These are phyloP conservation scores for Grosmannia clavigera DNA, from an alignment of 2,329 filamentous ascomycete species.

Conservation along the genomic window DNA sequence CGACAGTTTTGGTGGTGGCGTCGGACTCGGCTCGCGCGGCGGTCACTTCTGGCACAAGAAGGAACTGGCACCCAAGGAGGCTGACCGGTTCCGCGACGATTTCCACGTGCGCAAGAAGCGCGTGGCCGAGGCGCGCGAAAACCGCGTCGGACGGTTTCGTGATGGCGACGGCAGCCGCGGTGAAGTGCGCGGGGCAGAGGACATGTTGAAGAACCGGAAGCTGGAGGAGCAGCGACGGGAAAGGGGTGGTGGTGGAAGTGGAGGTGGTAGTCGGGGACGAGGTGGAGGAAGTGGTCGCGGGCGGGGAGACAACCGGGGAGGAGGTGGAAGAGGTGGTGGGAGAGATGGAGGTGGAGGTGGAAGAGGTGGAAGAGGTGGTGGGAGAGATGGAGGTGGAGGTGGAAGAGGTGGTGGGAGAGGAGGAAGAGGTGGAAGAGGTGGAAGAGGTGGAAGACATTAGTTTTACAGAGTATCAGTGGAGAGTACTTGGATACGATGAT, in stretches of 20 bases:
- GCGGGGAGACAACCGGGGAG: neutral
- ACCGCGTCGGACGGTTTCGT: constrained; percentile 60
- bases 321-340: neutral
- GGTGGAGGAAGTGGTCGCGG: constrained; percentile 3
- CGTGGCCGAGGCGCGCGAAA: constrained; percentile 76
- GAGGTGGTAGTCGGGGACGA: neutral
- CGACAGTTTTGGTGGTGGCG: constrained; percentile 10
- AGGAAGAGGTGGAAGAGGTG: too few species aligned
- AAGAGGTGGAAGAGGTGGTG: constrained; percentile 1
- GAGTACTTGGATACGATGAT: too few species aligned
- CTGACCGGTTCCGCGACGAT: constrained; percentile 85
- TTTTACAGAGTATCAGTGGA: too few species aligned
- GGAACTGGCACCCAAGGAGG: constrained; percentile 80
- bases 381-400: neutral
- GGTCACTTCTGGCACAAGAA: constrained; percentile 73
- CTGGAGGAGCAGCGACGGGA: constrained; percentile 68
- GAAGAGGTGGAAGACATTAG: too few species aligned
- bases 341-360: neutral
- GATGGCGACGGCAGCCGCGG: constrained; percentile 60
- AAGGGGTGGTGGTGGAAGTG: constrained; percentile 35
- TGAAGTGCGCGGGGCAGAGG: constrained; percentile 71
- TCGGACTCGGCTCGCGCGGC: constrained; percentile 19
- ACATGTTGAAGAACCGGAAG: constrained; percentile 73
- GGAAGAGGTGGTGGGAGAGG: neutral
- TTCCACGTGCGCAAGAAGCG: constrained; percentile 85